Evolutionary conservation across 2,329 filamentous ascomycete genomes (phyloP).

Genomic region (Didymella pomorum): DNA sequence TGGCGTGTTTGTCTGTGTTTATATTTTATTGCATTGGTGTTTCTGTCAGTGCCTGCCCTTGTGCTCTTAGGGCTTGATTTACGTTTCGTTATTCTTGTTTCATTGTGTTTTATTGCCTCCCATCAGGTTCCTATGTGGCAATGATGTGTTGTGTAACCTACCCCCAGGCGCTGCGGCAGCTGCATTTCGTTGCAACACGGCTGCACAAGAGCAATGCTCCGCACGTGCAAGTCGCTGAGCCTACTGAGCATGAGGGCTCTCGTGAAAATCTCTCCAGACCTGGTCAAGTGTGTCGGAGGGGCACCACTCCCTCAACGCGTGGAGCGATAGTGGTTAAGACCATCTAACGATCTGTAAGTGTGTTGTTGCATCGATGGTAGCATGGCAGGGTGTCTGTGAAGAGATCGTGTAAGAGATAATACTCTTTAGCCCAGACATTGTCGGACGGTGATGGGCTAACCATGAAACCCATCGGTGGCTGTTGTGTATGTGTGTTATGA

Average conservation of each 20-base stretch:
- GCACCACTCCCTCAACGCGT: conserved; percentile 1
- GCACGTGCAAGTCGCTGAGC: conserved; percentile 9
- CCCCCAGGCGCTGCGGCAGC: conserved; percentile 11
- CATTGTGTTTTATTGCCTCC: conserved; percentile 2
- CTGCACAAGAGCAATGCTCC: conserved; percentile 15
- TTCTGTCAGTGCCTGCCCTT: too few relatives aligned
- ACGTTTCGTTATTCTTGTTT: background rate
- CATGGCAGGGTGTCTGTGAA: conserved; percentile 17
- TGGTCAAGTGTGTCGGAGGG: conserved; percentile 10
- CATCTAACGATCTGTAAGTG: conserved; percentile 20
- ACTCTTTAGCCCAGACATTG: conserved; percentile 18
- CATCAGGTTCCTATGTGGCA: conserved; percentile 15
- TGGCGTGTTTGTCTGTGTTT: too few relatives aligned
- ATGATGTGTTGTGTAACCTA: conserved; percentile 17
- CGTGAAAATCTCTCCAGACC: conserved; percentile 33
- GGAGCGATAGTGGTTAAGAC: conserved; percentile 14
- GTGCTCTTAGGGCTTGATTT: too few relatives aligned
- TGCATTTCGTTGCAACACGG: conserved; percentile 7
- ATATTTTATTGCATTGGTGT: too few relatives aligned
- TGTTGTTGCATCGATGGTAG: conserved; percentile 16
- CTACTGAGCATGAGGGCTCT: conserved; percentile 16
- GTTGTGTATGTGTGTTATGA: too few relatives aligned
- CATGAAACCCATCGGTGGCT: background rate
- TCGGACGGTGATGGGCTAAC: conserved; percentile 13
- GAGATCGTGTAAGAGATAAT: conserved; percentile 12